These are phyloP conservation scores for Schizophyllum commune DNA, from an alignment of 1,284 basidiomycete genomes.

Conservation along the genomic window DNA sequence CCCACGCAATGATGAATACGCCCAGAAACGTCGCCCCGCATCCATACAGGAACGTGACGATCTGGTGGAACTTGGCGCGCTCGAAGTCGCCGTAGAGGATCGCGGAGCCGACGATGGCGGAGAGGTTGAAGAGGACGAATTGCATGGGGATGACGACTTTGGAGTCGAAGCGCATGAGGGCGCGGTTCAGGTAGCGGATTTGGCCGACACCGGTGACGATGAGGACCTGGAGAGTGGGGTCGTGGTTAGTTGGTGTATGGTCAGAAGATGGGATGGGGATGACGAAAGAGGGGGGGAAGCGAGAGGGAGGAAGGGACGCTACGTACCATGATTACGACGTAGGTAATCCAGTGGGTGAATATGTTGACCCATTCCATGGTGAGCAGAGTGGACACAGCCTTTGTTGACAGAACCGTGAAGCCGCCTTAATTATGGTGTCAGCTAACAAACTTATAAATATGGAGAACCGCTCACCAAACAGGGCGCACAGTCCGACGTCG, in stretches of 20 bases:
- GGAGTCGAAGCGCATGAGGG: constrained; percentile 83
- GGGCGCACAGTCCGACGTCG: constrained; percentile 83
- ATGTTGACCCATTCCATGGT: constrained; percentile 70
- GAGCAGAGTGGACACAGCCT: constrained; percentile 83
- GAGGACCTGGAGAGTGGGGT: constrained; percentile 48
- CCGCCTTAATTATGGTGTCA: constrained; percentile 50
- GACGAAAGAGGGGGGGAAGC: constrained; percentile 10
- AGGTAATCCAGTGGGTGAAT: constrained; percentile 73
- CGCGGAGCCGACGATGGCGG: constrained; percentile 87
- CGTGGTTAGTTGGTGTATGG: background rate
- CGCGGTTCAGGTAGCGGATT: constrained; percentile 86
- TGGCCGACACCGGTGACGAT: constrained; percentile 80
- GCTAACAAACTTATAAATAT: background rate
- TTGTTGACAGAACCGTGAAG: constrained; percentile 92
- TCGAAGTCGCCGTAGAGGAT: constrained; percentile 93
- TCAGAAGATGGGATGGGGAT: too few relatives aligned
- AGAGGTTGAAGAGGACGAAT: constrained; percentile 86
- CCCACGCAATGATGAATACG: constrained; percentile 77
- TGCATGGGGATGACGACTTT: constrained; percentile 91
- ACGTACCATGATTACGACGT: constrained; percentile 58
- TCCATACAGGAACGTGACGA: constrained; percentile 83
- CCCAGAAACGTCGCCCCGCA: constrained; percentile 79
- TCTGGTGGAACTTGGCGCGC: constrained; percentile 69
- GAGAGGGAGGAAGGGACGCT: constrained; percentile 13
- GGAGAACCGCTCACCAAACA: constrained; percentile 64